Conservation (phyloP, 2,329 filamentous ascomycete genomes). For the Penicillium brevicompactum region DNA sequence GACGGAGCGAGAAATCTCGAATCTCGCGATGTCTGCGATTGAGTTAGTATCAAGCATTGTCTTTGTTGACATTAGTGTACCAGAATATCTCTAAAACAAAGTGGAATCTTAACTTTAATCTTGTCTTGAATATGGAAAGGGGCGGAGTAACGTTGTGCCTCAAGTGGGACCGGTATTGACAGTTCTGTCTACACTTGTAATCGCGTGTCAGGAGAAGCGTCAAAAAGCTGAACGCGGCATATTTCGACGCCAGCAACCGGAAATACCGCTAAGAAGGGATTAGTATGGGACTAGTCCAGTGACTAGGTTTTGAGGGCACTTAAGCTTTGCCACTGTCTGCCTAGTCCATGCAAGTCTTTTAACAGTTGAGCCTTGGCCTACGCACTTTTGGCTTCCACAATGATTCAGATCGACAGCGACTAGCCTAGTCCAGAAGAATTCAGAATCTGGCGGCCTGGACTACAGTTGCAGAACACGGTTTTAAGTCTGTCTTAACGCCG, state of each 20-base stretch:
- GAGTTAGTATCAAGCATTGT: not conserved
- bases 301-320: not conserved
- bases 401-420: not conserved
- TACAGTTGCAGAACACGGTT: too few relatives aligned
- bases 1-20: not conserved
- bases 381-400: not conserved
- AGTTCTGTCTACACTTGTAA: not conserved
- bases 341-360: not conserved
- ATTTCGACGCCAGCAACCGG: not conserved
- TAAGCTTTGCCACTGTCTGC: slow-evolving; percentile 1
- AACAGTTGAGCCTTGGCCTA: not conserved
- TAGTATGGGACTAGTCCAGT: not conserved
- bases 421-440: not conserved
- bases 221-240: not conserved
- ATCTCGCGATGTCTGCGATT: not conserved
- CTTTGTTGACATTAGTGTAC: not conserved
- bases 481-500: too few relatives aligned
- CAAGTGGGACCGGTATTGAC: not conserved
- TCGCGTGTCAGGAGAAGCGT: not conserved
- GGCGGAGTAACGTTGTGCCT: not conserved
- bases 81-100: not conserved
- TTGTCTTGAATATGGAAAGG: not conserved
- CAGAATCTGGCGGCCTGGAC: not conserved
- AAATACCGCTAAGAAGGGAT: not conserved
- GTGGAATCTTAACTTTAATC: not conserved